Evolutionary conservation across 495 filamentous ascomycete species (phyloP).

Genomic region (Peziza echinospora): DNA sequence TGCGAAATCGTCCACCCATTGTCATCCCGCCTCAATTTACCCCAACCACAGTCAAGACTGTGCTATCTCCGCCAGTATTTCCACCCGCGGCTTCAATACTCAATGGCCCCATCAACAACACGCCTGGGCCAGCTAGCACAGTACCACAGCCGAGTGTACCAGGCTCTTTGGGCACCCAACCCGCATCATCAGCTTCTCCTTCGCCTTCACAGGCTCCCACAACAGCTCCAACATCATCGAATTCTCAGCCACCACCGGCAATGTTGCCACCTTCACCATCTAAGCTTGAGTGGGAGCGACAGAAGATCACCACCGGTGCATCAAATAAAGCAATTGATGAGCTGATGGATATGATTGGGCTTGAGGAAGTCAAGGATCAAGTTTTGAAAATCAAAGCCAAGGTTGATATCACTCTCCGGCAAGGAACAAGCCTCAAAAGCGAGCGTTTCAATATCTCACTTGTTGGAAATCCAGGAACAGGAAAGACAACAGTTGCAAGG

Average conservation of each 20-base stretch:
- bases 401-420: constrained; percentile 38
- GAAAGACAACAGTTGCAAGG: constrained; percentile 66
- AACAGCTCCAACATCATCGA: neutral
- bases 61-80: too few species aligned
- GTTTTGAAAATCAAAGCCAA: constrained; percentile 45
- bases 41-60: too few species aligned
- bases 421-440: constrained; percentile 30
- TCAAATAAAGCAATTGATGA: constrained; percentile 36
- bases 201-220: too few species aligned
- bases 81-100: too few species aligned
- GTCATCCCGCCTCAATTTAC: too few species aligned
- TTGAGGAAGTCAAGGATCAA: constrained; percentile 46
- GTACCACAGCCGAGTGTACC: too few species aligned
- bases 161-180: too few species aligned
- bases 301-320: constrained; percentile 31
- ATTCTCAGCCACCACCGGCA: neutral
- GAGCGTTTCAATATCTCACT: constrained; percentile 44
- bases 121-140: too few species aligned
- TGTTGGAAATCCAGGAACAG: constrained; percentile 64
- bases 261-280: constrained; percentile 18
- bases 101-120: too few species aligned
- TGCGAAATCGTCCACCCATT: too few species aligned
- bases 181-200: too few species aligned
- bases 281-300: constrained; percentile 35
- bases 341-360: constrained; percentile 49